Evolutionary conservation across 441 rosid species (phyloP).

Genomic region (Pelargonium fulgidum): DNA sequence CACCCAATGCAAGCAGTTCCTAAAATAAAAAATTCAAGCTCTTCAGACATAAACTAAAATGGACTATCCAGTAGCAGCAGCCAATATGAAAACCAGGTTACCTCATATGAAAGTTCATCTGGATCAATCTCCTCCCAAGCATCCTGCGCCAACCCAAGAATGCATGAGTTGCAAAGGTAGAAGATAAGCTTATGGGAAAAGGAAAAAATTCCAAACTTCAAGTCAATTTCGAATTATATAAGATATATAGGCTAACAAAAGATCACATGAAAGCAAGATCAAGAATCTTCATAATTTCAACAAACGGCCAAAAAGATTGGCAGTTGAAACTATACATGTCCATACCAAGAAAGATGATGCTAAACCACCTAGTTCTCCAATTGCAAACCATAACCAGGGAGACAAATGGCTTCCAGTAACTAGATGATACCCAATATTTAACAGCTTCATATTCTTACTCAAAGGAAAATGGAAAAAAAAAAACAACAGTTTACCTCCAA

Average conservation of each 20-base stretch:
- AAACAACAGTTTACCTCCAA: neutral
- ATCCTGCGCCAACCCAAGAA: slow-evolving; percentile 46
- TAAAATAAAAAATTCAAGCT: slow-evolving; percentile 22
- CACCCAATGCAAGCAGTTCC: slow-evolving; percentile 91
- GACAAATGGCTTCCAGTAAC: neutral
- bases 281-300: neutral
- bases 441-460: neutral
- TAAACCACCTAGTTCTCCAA: neutral
- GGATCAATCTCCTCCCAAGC: slow-evolving; percentile 92
- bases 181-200: neutral
- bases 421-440: neutral
- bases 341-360: neutral
- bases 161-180: neutral
- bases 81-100: slow-evolving; percentile 19
- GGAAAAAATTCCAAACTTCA: neutral
- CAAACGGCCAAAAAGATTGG: neutral
- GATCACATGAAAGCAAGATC: neutral
- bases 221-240: neutral
- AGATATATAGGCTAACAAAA: neutral
- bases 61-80: neutral
- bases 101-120: slow-evolving; percentile 90
- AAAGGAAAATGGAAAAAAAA: too few species aligned
- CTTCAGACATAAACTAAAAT: neutral
- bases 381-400: neutral
- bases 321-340: too few species aligned